Percentiles rank a stretch among this genome's conserved stretches.
These are phyloP conservation scores for Blumeria graminis DNA, from an alignment of 2,329 filamentous ascomycete species.

Conservation along the genomic window DNA sequence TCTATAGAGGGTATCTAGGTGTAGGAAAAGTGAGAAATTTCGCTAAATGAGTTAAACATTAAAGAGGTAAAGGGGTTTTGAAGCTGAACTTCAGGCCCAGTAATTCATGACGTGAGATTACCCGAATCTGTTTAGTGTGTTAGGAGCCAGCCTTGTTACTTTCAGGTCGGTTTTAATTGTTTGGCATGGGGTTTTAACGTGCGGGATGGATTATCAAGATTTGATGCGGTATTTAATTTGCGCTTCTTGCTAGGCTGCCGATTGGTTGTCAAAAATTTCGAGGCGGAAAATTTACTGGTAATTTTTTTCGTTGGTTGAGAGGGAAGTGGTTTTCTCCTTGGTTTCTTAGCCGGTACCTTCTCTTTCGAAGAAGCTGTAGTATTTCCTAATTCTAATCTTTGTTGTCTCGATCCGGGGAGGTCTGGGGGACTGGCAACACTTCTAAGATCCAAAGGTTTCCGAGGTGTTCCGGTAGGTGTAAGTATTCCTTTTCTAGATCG, in stretches of 20 bases:
- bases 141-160: too few species aligned
- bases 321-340: slow-evolving; percentile 10
- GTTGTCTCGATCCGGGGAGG: slow-evolving; percentile 24
- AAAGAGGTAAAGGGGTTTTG: too few species aligned
- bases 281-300: slow-evolving; percentile 9
- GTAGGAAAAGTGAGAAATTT: too few species aligned
- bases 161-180: not conserved
- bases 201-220: not conserved
- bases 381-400: slow-evolving; percentile 19
- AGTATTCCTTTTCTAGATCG: slow-evolving; percentile 26
- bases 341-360: slow-evolving; percentile 10
- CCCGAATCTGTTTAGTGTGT: too few species aligned
- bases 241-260: slow-evolving; percentile 2
- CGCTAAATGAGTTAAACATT: too few species aligned
- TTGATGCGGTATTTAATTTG: not conserved
- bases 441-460: slow-evolving; percentile 18
- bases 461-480: slow-evolving; percentile 32
- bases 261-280: slow-evolving; percentile 8
- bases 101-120: too few species aligned
- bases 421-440: not conserved
- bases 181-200: not conserved
- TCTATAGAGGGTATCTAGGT: too few species aligned
- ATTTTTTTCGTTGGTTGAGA: slow-evolving; percentile 9
- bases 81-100: too few species aligned
- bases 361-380: slow-evolving; percentile 4